Evolutionary conservation across 345 rosid species (phyloP), one percentile per base, ranked within the genome.

Genomic region (Brassica rapa): DNA sequence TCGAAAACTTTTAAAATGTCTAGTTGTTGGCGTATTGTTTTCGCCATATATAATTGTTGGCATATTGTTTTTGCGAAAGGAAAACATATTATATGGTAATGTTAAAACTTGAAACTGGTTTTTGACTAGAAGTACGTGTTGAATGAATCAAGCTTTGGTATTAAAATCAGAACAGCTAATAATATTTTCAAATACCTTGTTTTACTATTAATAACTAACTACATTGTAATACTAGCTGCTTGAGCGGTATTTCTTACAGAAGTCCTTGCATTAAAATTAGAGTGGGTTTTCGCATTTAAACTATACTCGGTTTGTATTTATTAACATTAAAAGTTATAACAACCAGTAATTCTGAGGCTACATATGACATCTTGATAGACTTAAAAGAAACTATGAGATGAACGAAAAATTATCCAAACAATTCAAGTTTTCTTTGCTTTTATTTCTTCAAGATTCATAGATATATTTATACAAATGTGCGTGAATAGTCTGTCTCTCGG

Each of bases 251-350:
- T 30, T 19, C 6, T 10, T 15, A 49, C 15, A 4, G 1, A 30
- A 8, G 15, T 46, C 30, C n/a, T 10, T 60, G 64, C 64, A 60
- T 25, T 59, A 4, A 59, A 59, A 4, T 24, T 24, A 3, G 53
- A 33, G 49, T 23, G 16, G 27, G 71, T 74, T 65, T 51, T 33
- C 5, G 19, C 56, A 53, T 74, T 74, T 33, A 66, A 66, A 32
- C 3, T 66, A 12, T n/a, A 35, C 56, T 24, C 56, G 56, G 16
- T 65, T 65, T 53, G 37, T 8, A 33, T 51, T 51, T 23, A 32
- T 62, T 4, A 57, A 59, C n/a, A 8, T 41, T 61, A 0, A 43
- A 56, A 72, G 7, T 23, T 70, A 21, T n/a, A 9, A 15, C 23
- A 25, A 14, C 8, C 16, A 24, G 27, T 6, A 8, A 6, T 57